phyloP scores from a whole-genome alignment of 1,284 basidiomycete genomes.

The Cryptococcus hybrid region DNA sequence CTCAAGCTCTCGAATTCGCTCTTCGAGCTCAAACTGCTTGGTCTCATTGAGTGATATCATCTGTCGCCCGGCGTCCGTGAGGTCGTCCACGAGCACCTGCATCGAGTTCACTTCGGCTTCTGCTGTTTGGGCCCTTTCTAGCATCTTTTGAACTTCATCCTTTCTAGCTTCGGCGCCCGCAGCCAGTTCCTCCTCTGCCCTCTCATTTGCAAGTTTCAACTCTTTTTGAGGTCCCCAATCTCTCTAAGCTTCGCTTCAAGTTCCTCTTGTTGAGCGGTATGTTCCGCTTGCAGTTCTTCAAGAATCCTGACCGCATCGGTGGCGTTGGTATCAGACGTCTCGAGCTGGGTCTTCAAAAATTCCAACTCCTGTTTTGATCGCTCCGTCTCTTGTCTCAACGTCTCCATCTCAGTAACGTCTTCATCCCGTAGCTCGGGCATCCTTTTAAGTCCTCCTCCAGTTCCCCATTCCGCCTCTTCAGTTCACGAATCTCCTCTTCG shows the following conservation, averaged over 20 bases:
- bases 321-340: constrained; percentile 39
- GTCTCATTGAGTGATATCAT: constrained; percentile 87
- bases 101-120: constrained; percentile 33
- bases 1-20: constrained; percentile 64
- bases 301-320: constrained; percentile 32
- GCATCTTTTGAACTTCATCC: constrained; percentile 41
- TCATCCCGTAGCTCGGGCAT: constrained; percentile 17
- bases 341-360: constrained; percentile 28
- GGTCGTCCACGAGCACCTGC: constrained; percentile 43
- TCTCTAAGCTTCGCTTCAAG: constrained; percentile 32
- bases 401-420: constrained; percentile 24
- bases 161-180: constrained; percentile 50
- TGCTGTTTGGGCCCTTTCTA: constrained; percentile 39
- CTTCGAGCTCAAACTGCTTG: constrained; percentile 74
- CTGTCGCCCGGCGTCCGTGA: constrained; percentile 60
- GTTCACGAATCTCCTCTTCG: constrained; percentile 43
- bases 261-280: constrained; percentile 24
- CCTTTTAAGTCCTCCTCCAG: constrained; percentile 25
- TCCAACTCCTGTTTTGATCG: constrained; percentile 29
- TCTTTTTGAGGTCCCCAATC: constrained; percentile 40
- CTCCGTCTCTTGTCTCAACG: constrained; percentile 33
- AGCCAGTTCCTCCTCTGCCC: constrained; percentile 41
- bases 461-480: constrained; percentile 36
- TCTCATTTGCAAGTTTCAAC: constrained; percentile 38
- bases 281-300: constrained; percentile 36